Evolutionary conservation across 2,329 filamentous ascomycete genomes (phyloP), one percentile per base, ranked within the genome.

Genomic region (Hysterium pulicare): DNA sequence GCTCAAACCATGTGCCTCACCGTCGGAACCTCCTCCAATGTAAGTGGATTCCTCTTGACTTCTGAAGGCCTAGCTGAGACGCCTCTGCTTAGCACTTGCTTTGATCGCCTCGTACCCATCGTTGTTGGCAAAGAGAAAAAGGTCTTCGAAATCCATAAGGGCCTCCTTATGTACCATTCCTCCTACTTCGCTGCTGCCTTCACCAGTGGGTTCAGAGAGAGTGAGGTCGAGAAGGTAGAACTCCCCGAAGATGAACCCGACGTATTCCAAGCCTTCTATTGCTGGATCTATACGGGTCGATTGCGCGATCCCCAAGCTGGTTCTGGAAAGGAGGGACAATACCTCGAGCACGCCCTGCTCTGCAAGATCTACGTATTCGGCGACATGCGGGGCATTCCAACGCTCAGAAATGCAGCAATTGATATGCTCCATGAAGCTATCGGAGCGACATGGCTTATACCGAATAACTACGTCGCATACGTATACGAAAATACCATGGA

Each of bases 131-230:
- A 21, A 28, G 42, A 38, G 13, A 15, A 28, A 15, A 20, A 40
- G 22, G 17, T 13, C 16, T 57, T 54, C 33, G 24, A 40, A 11
- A 39, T 52, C 4, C 50, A 59, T 47, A 46, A 47, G 22, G 48
- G 41, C 3, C 30, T 57, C 3, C 30, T 57, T 5, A 35, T 30
- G 4, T 54, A 53, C 45, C 53, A 53, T 39, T 57, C 53, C 2
- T 44, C 44, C 28, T 57, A 52, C 40, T 59, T 59, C 38, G 24
- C 38, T 8, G 42, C 45, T 3, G 48, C 53, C 3, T 40, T 53
- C 33, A 40, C 46, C 7, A 44, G 48, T 4, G 23, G 37, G 0
- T 55, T 47, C 21, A 22, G 20, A 11, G 49, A 54, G 22, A 45
- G 45, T 2, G n/a, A 40, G 16, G 38, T 44, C 0, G 33, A 41